Percentiles rank a stretch among this genome's conserved stretches.
These are phyloP conservation scores for Cutaneotrichosporon sp. DNA, from an alignment of 1,284 basidiomycete genomes.

Conservation along the genomic window DNA sequence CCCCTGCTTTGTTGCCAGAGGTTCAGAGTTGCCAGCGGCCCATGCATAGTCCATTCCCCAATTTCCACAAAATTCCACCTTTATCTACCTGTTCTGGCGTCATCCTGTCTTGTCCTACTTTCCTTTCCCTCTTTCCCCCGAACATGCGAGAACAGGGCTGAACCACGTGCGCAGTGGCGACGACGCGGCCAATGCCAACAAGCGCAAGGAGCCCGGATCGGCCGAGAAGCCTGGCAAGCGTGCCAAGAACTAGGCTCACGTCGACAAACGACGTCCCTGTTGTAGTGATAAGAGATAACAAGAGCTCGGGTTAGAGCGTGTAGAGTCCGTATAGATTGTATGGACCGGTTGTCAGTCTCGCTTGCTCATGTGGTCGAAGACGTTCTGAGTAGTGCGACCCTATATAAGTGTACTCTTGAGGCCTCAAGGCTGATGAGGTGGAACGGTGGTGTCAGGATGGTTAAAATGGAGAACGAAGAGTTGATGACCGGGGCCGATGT, in stretches of 20 bases:
- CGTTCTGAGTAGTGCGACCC: too few relatives aligned
- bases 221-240: constrained; percentile 28
- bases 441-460: too few relatives aligned
- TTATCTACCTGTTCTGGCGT: neutral
- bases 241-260: constrained; percentile 14
- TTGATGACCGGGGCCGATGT: too few relatives aligned
- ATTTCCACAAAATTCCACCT: neutral
- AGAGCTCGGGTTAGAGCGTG: neutral
- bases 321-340: constrained; percentile 5
- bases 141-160: constrained; percentile 8
- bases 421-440: neutral
- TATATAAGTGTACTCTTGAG: neutral
- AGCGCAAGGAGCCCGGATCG: constrained; percentile 28
- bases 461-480: too few relatives aligned
- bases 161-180: constrained; percentile 16
- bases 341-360: constrained; percentile 4
- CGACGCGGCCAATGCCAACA: constrained; percentile 16
- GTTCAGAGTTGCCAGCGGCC: neutral
- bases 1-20: neutral
- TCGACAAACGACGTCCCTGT: neutral
- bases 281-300: constrained; percentile 8
- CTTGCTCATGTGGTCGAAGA: neutral
- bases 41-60: neutral
- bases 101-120: neutral
- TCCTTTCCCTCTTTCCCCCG: neutral